Evolutionary conservation across 2,329 filamentous ascomycete species (phyloP).

Genomic region (Hysterium pulicare): DNA sequence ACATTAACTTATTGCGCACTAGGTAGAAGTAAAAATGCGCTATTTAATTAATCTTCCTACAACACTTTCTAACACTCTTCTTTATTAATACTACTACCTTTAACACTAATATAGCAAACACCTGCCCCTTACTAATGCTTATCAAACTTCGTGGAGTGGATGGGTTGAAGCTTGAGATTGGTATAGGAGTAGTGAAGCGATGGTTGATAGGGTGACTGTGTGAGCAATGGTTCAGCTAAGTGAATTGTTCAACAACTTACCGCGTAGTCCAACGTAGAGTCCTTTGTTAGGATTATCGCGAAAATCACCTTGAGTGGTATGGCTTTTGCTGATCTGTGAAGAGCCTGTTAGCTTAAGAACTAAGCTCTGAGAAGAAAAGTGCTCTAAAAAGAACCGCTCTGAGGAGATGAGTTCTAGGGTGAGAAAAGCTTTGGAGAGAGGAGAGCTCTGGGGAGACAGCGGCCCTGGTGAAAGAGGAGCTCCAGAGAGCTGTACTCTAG

Average conservation of each 20-base stretch:
- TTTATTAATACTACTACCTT: too few species aligned
- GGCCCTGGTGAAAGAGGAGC: background rate
- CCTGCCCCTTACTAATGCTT: too few species aligned
- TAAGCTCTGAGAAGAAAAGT: too few species aligned
- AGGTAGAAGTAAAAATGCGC: too few species aligned
- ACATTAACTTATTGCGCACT: too few species aligned
- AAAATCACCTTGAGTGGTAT: background rate
- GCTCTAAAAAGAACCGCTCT: too few species aligned
- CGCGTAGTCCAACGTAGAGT: background rate
- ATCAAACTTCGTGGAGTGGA: conserved; percentile 1
- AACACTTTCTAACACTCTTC: too few species aligned
- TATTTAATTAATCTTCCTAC: too few species aligned
- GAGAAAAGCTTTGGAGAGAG: background rate
- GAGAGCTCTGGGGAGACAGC: background rate
- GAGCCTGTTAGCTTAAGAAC: background rate
- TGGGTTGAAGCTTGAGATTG: background rate
- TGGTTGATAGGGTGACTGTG: background rate
- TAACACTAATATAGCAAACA: too few species aligned
- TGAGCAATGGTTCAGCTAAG: conserved; percentile 1
- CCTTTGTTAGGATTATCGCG: background rate
- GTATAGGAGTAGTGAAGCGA: conserved; percentile 1
- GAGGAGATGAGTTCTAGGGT: too few species aligned
- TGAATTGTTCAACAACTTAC: background rate
- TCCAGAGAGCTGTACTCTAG: background rate
- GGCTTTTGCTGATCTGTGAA: background rate